Evolutionary conservation across 192 early-diverging fungal species (phyloP), one percentile per base, ranked within the genome.

Genomic region (Entrophospora sp.): DNA sequence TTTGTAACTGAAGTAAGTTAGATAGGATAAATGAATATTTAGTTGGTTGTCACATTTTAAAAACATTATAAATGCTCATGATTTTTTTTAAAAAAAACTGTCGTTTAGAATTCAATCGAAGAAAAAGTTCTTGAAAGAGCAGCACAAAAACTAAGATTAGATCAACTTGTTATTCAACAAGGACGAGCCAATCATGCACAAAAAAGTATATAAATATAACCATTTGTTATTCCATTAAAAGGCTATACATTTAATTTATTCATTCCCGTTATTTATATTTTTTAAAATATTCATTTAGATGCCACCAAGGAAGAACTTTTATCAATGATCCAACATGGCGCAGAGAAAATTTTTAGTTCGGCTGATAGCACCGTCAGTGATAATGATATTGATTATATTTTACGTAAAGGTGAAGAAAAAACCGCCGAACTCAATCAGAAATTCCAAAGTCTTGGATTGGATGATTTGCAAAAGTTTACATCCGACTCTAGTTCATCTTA

Each of bases 121-220:
- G 96, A 99, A 71, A 96, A 95, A 75, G 91, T 99, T 1, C 74
- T 99, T 38, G 95, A 99, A 73, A 79, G 89, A 52, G 96, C 96
- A n/a, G 92, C 94, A 22, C 94, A 96, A 74, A 97, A 99, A 73
- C 79, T 97, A 48, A 81, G 93, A 14, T 78, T 99, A 18, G 96
- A 99, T 71, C 93, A 97, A 75, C 80, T 99, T 49, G 96, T 97
- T n/a, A 97, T 97, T 72, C 96, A 99, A 75, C 96, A 97, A 71
- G 96, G 96, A 9, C 84, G 91, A 18, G 75, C 89, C 36, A 71
- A 81, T 6, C 89, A 90, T 75, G 71, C 78, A 24, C 75, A 81
- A 48, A 91, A 91, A 78, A 80, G 79, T 57, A 73, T 63, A 9
- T 35, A n/a, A n/a, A n/a, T n/a, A n/a, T n/a, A n/a, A n/a, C n/a